Percentiles rank a stretch among this genome's conserved stretches.
phyloP scores from a whole-genome alignment of 176 grass and related monocot genomes.

The Pontederia crassipes region DNA sequence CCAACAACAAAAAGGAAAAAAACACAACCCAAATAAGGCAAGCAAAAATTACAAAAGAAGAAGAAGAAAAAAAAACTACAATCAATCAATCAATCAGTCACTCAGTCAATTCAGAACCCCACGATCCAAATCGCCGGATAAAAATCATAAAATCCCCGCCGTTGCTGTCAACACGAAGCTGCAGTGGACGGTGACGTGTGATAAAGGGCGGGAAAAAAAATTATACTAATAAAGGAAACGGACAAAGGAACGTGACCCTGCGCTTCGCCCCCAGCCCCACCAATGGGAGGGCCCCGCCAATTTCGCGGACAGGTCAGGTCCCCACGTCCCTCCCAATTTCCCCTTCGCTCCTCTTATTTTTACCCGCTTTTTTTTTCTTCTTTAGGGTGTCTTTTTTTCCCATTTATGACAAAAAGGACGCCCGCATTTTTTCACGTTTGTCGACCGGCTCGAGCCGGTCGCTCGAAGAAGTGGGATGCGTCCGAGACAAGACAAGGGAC shows the following conservation, averaged over 20 bases:
- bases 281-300: neutral
- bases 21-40: neutral
- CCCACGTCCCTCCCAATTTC: neutral
- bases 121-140: neutral
- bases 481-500: too few species aligned
- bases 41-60: neutral
- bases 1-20: too few species aligned
- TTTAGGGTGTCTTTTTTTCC: conserved; percentile 14
- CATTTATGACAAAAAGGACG: conserved; percentile 25
- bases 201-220: too few species aligned
- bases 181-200: too few species aligned
- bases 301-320: neutral
- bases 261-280: neutral
- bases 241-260: neutral
- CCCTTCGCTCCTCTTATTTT: conserved; percentile 12
- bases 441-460: conserved; percentile 23
- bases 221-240: too few species aligned
- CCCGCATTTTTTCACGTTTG: neutral
- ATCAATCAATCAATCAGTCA: neutral
- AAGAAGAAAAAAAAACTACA: too few species aligned
- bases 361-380: conserved; percentile 19
- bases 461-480: neutral
- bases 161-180: neutral
- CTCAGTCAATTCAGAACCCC: neutral
- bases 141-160: neutral